phyloP scores from a whole-genome alignment of 1,284 basidiomycete genomes.

The Rhodotorula sp. region DNA sequence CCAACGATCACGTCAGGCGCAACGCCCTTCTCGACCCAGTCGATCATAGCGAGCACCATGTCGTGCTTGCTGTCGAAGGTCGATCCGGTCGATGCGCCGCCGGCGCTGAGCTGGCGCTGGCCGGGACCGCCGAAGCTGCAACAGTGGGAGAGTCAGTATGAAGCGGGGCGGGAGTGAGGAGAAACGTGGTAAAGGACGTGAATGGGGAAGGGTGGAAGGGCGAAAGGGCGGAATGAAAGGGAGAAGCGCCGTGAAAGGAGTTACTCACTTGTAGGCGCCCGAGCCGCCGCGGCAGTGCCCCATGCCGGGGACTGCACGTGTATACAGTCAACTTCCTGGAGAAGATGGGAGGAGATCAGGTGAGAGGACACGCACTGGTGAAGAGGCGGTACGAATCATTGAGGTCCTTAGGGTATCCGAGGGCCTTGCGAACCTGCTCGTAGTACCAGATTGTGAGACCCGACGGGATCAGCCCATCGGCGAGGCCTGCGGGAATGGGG shows the following conservation, averaged over 20 bases:
- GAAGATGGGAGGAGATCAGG: not conserved
- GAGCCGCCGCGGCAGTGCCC: constrained; percentile 25
- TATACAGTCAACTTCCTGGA: rapidly evolving
- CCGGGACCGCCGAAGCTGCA: constrained; percentile 5
- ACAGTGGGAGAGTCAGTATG: not conserved
- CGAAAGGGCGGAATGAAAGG: no score
- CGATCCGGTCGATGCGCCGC: not conserved
- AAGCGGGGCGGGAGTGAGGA: no score
- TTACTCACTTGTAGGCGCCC: constrained; percentile 16
- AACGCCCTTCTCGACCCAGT: constrained; percentile 40
- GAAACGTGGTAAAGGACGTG: no score
- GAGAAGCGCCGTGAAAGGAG: not conserved
- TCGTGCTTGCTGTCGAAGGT: constrained; percentile 33
- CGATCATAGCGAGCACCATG: constrained; percentile 33
- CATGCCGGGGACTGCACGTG: constrained; percentile 22
- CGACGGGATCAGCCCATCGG: constrained; percentile 42
- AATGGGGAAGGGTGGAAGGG: no score
- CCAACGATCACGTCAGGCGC: constrained; percentile 30
- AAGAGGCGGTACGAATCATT: constrained; percentile 40
- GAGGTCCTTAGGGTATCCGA: constrained; percentile 28
- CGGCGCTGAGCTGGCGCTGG: not conserved
- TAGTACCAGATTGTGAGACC: constrained; percentile 14
- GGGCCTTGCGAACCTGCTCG: constrained; percentile 34
- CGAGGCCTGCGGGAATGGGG: constrained; percentile 34
- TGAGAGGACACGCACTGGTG: constrained; percentile 1